Conservation (phyloP, 176 grass and related monocot species). For the Otatea glauca region DNA sequence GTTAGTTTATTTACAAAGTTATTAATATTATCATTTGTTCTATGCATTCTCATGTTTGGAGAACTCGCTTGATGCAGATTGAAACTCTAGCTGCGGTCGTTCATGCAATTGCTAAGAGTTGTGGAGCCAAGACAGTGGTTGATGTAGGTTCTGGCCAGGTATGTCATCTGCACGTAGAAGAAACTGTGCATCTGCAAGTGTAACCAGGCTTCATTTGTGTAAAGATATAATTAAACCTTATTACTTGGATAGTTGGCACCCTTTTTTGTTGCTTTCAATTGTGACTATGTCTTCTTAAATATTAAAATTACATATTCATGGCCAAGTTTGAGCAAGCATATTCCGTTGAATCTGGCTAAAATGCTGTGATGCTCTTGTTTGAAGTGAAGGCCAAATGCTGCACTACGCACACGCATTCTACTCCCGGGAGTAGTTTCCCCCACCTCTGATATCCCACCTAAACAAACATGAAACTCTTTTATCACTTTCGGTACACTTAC, state of each 20-base stretch:
- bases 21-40: background rate
- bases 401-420: background rate
- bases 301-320: background rate
- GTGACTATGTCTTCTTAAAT: slow-evolving; percentile 5
- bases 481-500: too few relatives aligned
- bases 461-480: too few relatives aligned
- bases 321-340: slow-evolving; percentile 20
- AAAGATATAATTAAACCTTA: background rate
- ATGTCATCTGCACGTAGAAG: background rate
- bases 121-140: slow-evolving; percentile 64
- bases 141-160: slow-evolving; percentile 98
- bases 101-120: slow-evolving; percentile 48
- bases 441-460: too few relatives aligned
- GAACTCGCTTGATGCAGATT: slow-evolving; percentile 49
- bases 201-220: background rate
- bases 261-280: background rate
- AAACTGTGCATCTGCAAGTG: too few relatives aligned
- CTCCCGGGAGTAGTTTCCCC: too few relatives aligned
- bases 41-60: slow-evolving; percentile 29
- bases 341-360: background rate
- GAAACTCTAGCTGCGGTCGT: slow-evolving; percentile 72
- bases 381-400: background rate
- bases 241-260: background rate
- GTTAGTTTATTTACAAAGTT: background rate
- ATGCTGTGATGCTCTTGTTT: background rate